Percentiles rank a stretch among this genome's conserved stretches.
Evolutionary conservation across 306 rosid genomes (phyloP).

Genomic region (Albizia julibrissin): DNA sequence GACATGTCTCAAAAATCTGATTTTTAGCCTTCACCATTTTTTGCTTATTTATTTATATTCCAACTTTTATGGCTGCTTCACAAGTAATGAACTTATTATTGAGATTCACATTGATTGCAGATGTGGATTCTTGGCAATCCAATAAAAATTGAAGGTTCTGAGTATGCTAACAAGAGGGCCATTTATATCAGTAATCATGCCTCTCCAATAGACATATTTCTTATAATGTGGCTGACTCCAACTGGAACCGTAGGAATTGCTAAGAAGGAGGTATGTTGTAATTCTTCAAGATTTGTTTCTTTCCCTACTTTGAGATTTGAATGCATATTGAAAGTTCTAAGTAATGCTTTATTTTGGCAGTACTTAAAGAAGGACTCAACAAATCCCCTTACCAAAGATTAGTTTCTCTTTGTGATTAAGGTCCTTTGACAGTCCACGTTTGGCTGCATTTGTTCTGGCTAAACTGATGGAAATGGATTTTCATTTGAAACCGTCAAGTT

Average conservation of each 20-base stretch:
- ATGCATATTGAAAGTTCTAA: background rate
- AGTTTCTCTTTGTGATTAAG: background rate
- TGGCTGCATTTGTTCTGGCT: background rate
- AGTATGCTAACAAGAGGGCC: conserved; percentile 53
- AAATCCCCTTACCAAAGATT: background rate
- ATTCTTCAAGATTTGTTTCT: background rate
- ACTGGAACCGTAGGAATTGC: conserved; percentile 69
- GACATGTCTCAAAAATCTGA: background rate
- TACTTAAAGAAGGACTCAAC: background rate
- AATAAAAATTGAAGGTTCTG: conserved; percentile 59
- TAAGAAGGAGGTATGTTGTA: conserved; percentile 56
- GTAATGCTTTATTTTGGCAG: background rate
- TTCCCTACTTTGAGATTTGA: background rate
- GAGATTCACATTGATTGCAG: conserved; percentile 42
- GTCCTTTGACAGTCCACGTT: background rate
- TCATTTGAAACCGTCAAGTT: background rate
- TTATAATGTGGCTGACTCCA: conserved; percentile 66
- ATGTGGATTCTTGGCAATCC: conserved; percentile 75
- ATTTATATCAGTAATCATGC: conserved; percentile 70
- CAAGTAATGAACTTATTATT: conserved; percentile 10
- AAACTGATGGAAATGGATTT: background rate
- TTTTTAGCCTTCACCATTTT: background rate
- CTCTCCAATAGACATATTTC: conserved; percentile 64
- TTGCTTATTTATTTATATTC: background rate
- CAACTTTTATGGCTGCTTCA: conserved; percentile 12